A percentile compares a stretch with the other conserved stretches of the same genome.
These are phyloP conservation scores for Xylaria sp. DNA, from an alignment of 2,329 filamentous ascomycete genomes.

Conservation along the genomic window DNA sequence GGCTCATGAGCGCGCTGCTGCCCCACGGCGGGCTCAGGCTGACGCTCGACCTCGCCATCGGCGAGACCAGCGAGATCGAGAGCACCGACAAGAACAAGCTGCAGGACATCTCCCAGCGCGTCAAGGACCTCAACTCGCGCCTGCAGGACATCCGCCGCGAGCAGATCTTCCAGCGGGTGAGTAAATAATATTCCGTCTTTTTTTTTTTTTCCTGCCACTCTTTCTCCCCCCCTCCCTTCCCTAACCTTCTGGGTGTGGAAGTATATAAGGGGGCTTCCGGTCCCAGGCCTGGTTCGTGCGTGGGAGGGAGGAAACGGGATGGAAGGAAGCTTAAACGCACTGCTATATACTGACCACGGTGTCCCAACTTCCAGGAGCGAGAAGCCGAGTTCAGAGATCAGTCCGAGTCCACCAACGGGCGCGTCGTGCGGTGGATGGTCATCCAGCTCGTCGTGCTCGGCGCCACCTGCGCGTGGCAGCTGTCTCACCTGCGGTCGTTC, in stretches of 20 bases:
- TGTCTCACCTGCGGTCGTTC: slow-evolving; percentile 92
- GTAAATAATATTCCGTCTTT: slow-evolving; percentile 31
- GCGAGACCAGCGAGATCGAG: slow-evolving; percentile 92
- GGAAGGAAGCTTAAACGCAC: background rate
- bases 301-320: background rate
- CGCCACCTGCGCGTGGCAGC: slow-evolving; percentile 92
- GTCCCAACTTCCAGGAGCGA: slow-evolving; percentile 67
- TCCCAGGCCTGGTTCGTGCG: too few species aligned
- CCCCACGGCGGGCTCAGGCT: slow-evolving; percentile 80
- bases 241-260: too few species aligned
- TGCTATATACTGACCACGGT: slow-evolving; percentile 9
- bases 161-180: slow-evolving; percentile 92
- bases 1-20: slow-evolving; percentile 67
- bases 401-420: slow-evolving; percentile 87
- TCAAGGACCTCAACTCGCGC: slow-evolving; percentile 85
- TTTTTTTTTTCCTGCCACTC: background rate
- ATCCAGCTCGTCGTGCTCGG: slow-evolving; percentile 85
- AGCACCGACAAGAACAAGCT: slow-evolving; percentile 93
- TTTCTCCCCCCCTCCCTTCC: too few species aligned
- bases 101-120: slow-evolving; percentile 81
- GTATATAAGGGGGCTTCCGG: too few species aligned
- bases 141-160: slow-evolving; percentile 88
- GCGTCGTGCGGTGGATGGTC: slow-evolving; percentile 91
- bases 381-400: slow-evolving; percentile 98
- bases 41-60: slow-evolving; percentile 87